Conservation (phyloP, 1,284 basidiomycete species). For the Anthracocystis panici-leucophaei region DNA sequence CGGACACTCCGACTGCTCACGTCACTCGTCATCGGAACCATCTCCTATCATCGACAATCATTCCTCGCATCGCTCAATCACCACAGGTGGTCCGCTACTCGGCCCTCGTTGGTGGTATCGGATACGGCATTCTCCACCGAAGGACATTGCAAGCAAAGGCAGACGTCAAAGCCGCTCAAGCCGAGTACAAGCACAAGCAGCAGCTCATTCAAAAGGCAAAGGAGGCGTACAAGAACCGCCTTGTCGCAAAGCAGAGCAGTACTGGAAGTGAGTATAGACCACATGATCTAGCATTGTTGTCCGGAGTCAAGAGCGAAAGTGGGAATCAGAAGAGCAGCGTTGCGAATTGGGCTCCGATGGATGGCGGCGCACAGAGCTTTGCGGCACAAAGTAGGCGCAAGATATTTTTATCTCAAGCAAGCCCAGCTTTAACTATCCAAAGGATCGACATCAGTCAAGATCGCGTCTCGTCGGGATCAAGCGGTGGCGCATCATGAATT, state of each 20-base stretch:
- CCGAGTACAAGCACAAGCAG: constrained; percentile 63
- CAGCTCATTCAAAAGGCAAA: constrained; percentile 84
- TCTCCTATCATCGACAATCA: not conserved
- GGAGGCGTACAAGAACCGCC: constrained; percentile 82
- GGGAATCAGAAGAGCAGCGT: not conserved
- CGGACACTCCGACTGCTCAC: not conserved
- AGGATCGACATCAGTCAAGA: not conserved
- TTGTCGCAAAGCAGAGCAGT: constrained; percentile 49
- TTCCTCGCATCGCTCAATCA: not conserved
- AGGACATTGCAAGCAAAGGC: constrained; percentile 86
- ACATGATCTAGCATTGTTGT: not conserved
- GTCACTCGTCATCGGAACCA: not conserved
- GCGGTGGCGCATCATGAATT: not conserved
- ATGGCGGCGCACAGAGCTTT: not conserved
- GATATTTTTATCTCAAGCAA: too few species aligned
- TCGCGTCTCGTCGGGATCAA: not conserved
- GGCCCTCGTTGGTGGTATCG: constrained; percentile 86
- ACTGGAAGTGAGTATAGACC: constrained; percentile 34
- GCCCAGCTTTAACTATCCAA: not conserved
- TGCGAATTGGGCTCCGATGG: not conserved
- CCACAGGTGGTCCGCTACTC: constrained; percentile 92
- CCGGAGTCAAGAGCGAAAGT: not conserved
- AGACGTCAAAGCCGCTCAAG: constrained; percentile 80
- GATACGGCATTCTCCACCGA: constrained; percentile 93
- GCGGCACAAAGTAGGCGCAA: not conserved